Conservation (phyloP, 352 stramenopile species). For the Saprolegnia parasitica region DNA sequence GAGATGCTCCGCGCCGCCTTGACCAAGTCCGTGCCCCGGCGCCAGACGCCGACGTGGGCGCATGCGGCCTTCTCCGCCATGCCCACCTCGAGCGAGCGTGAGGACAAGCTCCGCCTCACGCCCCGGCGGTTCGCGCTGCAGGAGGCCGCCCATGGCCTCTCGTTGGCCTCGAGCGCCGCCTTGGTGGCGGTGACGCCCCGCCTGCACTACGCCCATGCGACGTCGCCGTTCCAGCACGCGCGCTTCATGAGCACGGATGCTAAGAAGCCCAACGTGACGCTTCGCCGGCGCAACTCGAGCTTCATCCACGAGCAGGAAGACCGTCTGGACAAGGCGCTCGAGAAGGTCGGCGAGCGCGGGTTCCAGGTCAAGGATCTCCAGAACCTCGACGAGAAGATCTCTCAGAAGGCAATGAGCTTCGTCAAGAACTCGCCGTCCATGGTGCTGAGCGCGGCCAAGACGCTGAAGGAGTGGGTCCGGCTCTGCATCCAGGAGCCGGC, state of each 20-base stretch:
- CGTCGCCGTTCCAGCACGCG: neutral
- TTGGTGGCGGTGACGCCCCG: neutral
- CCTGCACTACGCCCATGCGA: neutral
- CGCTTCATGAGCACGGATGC: conserved; percentile 23
- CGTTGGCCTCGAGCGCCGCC: neutral
- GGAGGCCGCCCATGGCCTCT: neutral
- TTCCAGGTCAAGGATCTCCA: conserved; percentile 51
- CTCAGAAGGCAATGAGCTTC: conserved; percentile 55
- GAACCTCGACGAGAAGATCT: conserved; percentile 73
- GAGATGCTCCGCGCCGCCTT: neutral
- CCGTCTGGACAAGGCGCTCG: conserved; percentile 67
- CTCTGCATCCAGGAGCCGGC: conserved; percentile 60
- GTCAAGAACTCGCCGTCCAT: conserved; percentile 69
- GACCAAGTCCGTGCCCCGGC: neutral
- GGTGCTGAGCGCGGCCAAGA: conserved; percentile 47
- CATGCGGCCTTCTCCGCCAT: neutral
- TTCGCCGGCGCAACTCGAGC: neutral
- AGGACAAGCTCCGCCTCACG: neutral
- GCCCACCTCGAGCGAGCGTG: neutral
- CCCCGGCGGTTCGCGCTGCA: neutral
- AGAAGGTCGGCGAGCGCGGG: conserved; percentile 71
- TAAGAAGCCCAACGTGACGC: neutral
- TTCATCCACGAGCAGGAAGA: conserved; percentile 38
- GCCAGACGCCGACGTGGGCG: neutral
- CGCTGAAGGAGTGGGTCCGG: conserved; percentile 50